Percentiles rank a stretch among this genome's conserved stretches.
phyloP scores from a whole-genome alignment of 2,329 filamentous ascomycete species.

The Fusarium sp. region DNA sequence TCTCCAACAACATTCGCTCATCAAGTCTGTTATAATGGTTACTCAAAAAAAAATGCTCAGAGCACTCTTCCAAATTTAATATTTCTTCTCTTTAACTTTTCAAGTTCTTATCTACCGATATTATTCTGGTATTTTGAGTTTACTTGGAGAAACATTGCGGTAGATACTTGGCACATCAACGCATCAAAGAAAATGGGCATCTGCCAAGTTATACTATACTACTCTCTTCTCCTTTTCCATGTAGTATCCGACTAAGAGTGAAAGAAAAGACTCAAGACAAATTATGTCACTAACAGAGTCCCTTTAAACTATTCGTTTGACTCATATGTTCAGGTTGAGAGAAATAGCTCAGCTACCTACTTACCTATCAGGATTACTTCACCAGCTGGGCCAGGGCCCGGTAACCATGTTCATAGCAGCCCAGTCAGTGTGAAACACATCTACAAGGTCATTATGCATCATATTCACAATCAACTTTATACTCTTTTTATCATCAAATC shows the following conservation, averaged over 20 bases:
- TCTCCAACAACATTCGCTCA: neutral
- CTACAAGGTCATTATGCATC: neutral
- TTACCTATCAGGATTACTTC: neutral
- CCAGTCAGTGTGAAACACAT: no score
- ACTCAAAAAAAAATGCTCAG: neutral
- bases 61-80: neutral
- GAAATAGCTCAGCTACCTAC: neutral
- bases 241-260: neutral
- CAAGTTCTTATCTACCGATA: neutral
- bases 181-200: neutral
- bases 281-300: neutral
- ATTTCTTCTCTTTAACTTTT: neutral
- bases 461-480: neutral
- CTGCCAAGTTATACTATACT: neutral
- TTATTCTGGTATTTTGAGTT: neutral
- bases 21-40: neutral
- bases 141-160: neutral
- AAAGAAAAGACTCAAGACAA: neutral
- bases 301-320: neutral
- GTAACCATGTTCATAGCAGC: neutral
- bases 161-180: neutral
- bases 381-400: neutral
- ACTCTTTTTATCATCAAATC: slow-evolving; percentile 62
- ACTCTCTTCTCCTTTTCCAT: neutral
- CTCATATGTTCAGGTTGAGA: neutral